Evolutionary conservation across 2,329 filamentous ascomycete species (phyloP).

Genomic region (Colletotrichum sp.): DNA sequence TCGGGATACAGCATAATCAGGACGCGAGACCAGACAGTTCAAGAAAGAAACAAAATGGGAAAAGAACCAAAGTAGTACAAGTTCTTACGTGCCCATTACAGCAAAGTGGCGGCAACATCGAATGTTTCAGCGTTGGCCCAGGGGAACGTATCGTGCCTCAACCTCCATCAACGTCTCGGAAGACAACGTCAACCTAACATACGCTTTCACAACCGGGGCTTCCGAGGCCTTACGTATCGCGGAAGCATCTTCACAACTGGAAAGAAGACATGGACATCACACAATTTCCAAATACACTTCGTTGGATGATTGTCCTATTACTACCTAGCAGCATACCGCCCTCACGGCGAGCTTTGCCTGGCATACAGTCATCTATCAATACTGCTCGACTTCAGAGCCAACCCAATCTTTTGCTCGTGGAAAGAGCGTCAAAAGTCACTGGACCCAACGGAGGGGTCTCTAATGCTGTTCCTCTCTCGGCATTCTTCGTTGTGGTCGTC

Average conservation of each 20-base stretch:
- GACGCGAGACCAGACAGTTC: background rate
- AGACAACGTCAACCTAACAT: too few relatives aligned
- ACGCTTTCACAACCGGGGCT: too few relatives aligned
- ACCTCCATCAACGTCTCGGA: too few relatives aligned
- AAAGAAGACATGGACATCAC: too few relatives aligned
- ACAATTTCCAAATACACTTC: too few relatives aligned
- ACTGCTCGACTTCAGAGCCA: background rate
- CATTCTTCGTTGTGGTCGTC: conserved; percentile 14
- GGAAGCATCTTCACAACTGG: background rate
- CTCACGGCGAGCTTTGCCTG: background rate
- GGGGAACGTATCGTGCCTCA: too few relatives aligned
- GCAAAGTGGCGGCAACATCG: too few relatives aligned
- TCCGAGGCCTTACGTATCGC: background rate
- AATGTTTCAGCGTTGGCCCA: too few relatives aligned
- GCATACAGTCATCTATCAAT: conserved; percentile 19
- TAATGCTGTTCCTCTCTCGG: conserved; percentile 7
- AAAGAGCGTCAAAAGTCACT: conserved; percentile 14
- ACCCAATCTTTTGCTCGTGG: background rate
- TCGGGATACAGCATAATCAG: background rate
- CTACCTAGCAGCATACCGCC: background rate
- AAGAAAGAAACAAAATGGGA: background rate
- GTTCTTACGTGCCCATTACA: too few relatives aligned
- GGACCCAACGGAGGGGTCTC: conserved; percentile 10
- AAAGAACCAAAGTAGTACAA: background rate
- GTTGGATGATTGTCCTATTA: conserved; percentile 12